Conservation (phyloP, 2,329 filamentous ascomycete species). For the Magnaporthiopsis rhizophila region DNA sequence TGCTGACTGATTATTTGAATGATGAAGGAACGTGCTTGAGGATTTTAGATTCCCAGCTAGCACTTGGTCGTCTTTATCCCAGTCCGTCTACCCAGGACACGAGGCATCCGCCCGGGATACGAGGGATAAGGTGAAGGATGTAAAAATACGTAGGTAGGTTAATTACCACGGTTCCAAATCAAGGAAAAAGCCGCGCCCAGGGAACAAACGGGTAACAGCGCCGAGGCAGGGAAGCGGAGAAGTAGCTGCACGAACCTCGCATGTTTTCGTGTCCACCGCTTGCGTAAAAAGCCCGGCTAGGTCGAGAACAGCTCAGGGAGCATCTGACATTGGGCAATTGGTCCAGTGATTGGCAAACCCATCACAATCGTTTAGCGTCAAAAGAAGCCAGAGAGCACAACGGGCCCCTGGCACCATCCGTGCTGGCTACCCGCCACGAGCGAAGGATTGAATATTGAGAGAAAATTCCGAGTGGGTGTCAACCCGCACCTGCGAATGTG, state of each 20-base stretch:
- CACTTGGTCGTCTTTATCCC: not conserved
- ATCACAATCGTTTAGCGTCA: not conserved
- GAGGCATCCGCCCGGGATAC: not conserved
- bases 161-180: not conserved
- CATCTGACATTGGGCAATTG: not conserved
- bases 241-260: not conserved
- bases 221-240: not conserved
- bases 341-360: not conserved
- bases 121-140: no score
- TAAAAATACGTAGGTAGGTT: no score
- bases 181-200: not conserved
- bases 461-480: no score
- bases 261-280: not conserved
- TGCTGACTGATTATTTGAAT: not conserved
- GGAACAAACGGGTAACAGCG: not conserved
- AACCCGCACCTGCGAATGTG: no score
- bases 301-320: not conserved
- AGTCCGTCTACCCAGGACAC: not conserved
- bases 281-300: not conserved
- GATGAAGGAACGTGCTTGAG: not conserved
- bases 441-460: no score
- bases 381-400: not conserved
- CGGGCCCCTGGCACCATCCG: no score
- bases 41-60: no score
- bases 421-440: no score